Evolutionary conservation across 306 rosid genomes (phyloP), one percentile per base, ranked within the genome.

Genomic region (Quercus rubra): DNA sequence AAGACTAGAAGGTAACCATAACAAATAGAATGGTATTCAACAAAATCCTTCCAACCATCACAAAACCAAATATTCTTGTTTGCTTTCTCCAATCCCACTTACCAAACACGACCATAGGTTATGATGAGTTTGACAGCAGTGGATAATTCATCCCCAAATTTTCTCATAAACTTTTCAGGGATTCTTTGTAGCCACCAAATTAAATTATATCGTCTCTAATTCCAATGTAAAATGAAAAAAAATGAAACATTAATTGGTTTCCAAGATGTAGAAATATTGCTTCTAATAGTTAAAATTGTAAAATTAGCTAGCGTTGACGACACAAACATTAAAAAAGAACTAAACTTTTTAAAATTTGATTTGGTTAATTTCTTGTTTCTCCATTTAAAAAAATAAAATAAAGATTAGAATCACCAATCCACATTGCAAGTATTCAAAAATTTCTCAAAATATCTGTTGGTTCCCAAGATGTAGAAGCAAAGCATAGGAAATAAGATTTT

Each of bases 21-120:
- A n/a, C 23, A 30, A 21, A 77, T 31, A 1, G 80, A 84, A 46
- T 80, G 52, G 9, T 74, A 64, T 35, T 80, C 68, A 1, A 66
- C 11, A 33, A 84, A 77, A 7, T 69, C 56, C 14, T 41, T 68
- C 85, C 85, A 84, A 35, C 54, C 70, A 5, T 61, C 41, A 3
- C 23, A 13, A 63, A 84, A 77, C 28, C 74, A 80, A 69, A 74
- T 67, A 6, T 55, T 28, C 1, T 31, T 69, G 6, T 68, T 28
- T 64, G 4, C n/a, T 33, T 51, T 81, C 54, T 74, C 57, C 64
- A 84, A 38, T 21, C 67, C 82, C 31, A 80, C 66, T 74, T 70
- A 19, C 87, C 85, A 84, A 38, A 74, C 43, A 28, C 12, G 38
- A n/a, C 71, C 73, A 20, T 25, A 61, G 1, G 87, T 85, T 55